Evolutionary conservation across 805 yeast genomes (phyloP).

Genomic region (Candida golubevii): DNA sequence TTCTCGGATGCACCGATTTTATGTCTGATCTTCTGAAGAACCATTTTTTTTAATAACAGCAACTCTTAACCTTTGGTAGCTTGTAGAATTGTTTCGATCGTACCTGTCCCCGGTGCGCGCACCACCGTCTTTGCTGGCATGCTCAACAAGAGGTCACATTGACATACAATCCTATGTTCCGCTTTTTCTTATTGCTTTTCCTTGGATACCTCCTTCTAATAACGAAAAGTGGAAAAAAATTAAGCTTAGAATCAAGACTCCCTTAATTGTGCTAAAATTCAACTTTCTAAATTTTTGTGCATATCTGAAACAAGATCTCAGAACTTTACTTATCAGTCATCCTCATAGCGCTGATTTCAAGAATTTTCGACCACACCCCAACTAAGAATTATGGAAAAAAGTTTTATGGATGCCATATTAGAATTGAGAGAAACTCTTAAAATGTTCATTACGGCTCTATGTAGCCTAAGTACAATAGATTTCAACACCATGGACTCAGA

Average conservation of each 20-base stretch:
- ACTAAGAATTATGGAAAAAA: neutral
- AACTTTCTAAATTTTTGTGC: too few species aligned
- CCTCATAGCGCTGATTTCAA: neutral
- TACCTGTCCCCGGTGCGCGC: too few species aligned
- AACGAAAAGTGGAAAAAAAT: too few species aligned
- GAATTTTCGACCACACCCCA: neutral
- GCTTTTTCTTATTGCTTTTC: too few species aligned
- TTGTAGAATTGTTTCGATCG: neutral
- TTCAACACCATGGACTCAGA: neutral
- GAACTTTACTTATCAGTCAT: neutral
- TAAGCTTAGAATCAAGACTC: too few species aligned
- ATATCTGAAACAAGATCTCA: neutral
- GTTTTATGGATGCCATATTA: neutral
- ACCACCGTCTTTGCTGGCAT: too few species aligned
- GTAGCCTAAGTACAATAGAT: conserved; percentile 1
- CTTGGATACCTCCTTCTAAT: too few species aligned
- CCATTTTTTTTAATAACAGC: neutral
- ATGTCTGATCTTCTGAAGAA: neutral
- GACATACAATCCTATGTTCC: too few species aligned
- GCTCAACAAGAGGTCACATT: too few species aligned
- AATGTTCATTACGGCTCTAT: conserved; percentile 1
- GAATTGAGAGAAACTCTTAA: neutral
- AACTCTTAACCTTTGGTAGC: neutral
- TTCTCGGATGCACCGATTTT: neutral
- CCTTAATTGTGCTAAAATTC: too few species aligned